phyloP scores from a whole-genome alignment of 169 alveolate species.

The Cryptosporidium canis region DNA sequence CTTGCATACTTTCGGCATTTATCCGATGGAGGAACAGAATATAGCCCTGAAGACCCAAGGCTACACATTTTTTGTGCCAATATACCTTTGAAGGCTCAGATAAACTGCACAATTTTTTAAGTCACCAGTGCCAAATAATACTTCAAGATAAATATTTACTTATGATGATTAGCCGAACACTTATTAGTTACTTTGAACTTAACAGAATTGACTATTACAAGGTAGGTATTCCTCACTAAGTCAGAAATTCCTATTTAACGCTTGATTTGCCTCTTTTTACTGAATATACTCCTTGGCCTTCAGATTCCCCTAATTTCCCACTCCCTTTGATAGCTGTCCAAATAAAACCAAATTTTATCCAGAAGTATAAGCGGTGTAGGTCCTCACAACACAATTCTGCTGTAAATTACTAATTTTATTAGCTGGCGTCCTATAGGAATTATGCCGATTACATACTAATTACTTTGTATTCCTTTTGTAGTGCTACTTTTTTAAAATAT shows the following conservation, averaged over 20 bases:
- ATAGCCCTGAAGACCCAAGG: slow-evolving; percentile 53
- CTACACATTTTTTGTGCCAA: slow-evolving; percentile 35
- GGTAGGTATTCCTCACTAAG: not conserved
- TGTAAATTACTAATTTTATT: not conserved
- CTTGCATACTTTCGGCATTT: slow-evolving; percentile 63
- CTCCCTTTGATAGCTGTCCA: too few relatives aligned
- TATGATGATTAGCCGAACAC: not conserved
- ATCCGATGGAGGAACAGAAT: slow-evolving; percentile 68
- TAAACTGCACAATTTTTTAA: too few relatives aligned
- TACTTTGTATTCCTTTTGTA: not conserved
- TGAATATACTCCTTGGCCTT: too few relatives aligned
- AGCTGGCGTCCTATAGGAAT: not conserved
- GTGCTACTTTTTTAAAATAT: not conserved
- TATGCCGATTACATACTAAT: not conserved
- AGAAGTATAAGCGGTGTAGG: too few relatives aligned
- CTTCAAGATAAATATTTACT: not conserved
- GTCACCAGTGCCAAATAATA: too few relatives aligned
- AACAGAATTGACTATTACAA: not conserved
- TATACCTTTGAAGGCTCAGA: too few relatives aligned
- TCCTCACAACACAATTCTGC: not conserved
- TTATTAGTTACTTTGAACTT: not conserved
- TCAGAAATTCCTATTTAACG: too few relatives aligned
- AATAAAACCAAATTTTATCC: too few relatives aligned
- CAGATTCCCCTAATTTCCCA: too few relatives aligned
- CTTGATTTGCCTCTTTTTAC: too few relatives aligned